These are phyloP conservation scores for Hordeum pubiflorum DNA, from an alignment of 202 grass and related monocot species.

Conservation along the genomic window DNA sequence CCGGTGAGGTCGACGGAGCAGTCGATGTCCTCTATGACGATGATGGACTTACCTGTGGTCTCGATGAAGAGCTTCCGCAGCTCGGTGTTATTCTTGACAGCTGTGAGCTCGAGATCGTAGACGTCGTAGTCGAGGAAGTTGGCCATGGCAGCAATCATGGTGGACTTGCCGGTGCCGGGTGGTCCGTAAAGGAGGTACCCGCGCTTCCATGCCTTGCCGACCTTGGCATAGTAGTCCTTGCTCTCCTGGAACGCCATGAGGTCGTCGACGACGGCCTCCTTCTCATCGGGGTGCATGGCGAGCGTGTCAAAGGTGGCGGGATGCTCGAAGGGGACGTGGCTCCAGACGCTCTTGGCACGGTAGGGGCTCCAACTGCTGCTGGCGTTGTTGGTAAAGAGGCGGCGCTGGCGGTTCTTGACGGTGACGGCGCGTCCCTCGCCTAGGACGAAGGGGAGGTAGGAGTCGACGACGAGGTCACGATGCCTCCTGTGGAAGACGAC, in stretches of 20 bases:
- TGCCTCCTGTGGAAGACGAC: conserved; percentile 48
- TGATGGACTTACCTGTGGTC: conserved; percentile 32
- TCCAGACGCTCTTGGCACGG: background rate
- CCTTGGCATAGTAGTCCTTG: no score
- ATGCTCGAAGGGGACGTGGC: conserved; percentile 23
- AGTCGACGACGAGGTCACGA: conserved; percentile 20
- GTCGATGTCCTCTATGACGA: conserved; percentile 51
- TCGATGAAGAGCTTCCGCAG: conserved; percentile 30
- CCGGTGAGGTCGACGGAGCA: conserved; percentile 53
- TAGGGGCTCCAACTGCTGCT: background rate
- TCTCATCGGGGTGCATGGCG: no score
- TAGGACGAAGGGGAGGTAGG: conserved; percentile 34
- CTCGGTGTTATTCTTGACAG: conserved; percentile 22
- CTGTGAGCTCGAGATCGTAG: conserved; percentile 49
- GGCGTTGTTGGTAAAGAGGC: conserved; percentile 59
- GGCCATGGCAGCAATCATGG: conserved; percentile 56
- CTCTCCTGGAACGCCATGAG: no score
- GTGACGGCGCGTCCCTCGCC: conserved; percentile 29
- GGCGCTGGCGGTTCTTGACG: conserved; percentile 35
- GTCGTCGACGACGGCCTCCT: no score
- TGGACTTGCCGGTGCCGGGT: conserved; percentile 53
- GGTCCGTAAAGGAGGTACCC: conserved; percentile 58
- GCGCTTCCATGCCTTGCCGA: conserved; percentile 49
- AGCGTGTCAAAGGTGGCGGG: no score
- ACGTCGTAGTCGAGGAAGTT: conserved; percentile 47